Conservation (phyloP, 2,329 filamentous ascomycete genomes). For the Penicillium oxalicum region DNA sequence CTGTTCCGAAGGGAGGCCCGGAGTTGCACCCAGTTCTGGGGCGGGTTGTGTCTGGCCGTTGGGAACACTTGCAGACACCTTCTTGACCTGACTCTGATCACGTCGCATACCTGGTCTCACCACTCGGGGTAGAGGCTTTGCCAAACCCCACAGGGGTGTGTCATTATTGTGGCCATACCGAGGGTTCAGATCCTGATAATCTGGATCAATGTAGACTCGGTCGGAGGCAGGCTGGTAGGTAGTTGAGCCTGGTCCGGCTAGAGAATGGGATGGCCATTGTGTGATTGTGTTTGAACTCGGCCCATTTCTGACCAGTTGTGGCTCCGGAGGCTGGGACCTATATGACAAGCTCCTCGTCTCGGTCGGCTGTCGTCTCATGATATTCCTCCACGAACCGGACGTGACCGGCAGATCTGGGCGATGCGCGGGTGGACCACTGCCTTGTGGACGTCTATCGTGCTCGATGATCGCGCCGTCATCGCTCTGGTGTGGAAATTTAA, state of each 20-base stretch:
- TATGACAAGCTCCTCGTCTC: slow-evolving; percentile 11
- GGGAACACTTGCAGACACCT: not conserved
- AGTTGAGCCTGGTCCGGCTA: not conserved
- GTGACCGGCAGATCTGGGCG: no score
- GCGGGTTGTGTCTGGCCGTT: not conserved
- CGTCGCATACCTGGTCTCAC: slow-evolving; percentile 45
- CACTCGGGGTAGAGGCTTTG: slow-evolving; percentile 47
- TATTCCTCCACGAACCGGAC: no score
- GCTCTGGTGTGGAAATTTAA: no score
- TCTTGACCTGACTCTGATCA: slow-evolving; percentile 1
- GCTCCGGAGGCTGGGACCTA: not conserved
- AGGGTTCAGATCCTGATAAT: slow-evolving; percentile 33
- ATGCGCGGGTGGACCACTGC: no score
- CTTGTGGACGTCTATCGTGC: no score
- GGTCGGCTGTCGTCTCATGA: slow-evolving; percentile 6
- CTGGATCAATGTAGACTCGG: not conserved
- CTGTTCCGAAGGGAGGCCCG: not conserved
- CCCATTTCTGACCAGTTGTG: not conserved
- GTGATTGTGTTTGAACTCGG: slow-evolving; percentile 1
- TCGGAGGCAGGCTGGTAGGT: not conserved
- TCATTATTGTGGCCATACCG: slow-evolving; percentile 46
- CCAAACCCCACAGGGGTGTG: slow-evolving; percentile 46
- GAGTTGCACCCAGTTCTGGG: not conserved
- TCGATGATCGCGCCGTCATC: no score
- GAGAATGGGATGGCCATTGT: slow-evolving; percentile 6